Evolutionary conservation across 495 filamentous ascomycete genomes (phyloP).

Genomic region (Aspergillus campestris): DNA sequence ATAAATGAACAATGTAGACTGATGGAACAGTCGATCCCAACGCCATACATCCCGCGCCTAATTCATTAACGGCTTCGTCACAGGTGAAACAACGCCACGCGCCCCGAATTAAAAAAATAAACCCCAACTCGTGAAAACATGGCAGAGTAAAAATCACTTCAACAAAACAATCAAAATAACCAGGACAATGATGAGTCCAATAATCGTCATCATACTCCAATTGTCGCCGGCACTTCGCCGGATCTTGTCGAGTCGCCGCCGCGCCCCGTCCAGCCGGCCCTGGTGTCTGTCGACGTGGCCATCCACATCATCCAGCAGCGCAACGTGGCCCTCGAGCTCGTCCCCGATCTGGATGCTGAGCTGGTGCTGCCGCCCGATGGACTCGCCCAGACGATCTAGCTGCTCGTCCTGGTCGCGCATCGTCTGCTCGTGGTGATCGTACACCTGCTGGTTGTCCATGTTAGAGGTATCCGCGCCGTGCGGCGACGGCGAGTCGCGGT

Average conservation of each 20-base stretch:
- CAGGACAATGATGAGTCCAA: slow-evolving; percentile 65
- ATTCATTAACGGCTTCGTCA: background rate
- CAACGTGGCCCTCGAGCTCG: slow-evolving; percentile 84
- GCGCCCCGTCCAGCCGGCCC: slow-evolving; percentile 62
- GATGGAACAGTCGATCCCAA: too few species aligned
- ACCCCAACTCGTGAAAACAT: slow-evolving; percentile 3
- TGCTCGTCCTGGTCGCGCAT: slow-evolving; percentile 85
- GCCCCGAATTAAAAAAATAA: background rate
- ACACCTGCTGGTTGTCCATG: slow-evolving; percentile 77
- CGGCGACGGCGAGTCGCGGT: slow-evolving; percentile 53
- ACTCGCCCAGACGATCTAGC: slow-evolving; percentile 75
- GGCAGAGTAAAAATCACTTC: slow-evolving; percentile 42
- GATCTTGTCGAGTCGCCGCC: slow-evolving; percentile 58
- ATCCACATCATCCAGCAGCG: slow-evolving; percentile 84
- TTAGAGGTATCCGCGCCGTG: slow-evolving; percentile 54
- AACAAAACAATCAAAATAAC: slow-evolving; percentile 70
- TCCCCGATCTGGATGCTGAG: slow-evolving; percentile 93
- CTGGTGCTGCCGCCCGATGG: slow-evolving; percentile 86
- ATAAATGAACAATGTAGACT: background rate
- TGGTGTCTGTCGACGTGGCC: slow-evolving; percentile 73
- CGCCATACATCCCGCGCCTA: background rate
- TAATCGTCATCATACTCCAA: slow-evolving; percentile 69
- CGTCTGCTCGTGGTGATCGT: slow-evolving; percentile 71
- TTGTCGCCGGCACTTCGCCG: slow-evolving; percentile 68
- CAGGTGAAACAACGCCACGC: slow-evolving; percentile 6